Evolutionary conservation across 169 alveolate genomes (phyloP).

Genomic region (Babesia ovis): DNA sequence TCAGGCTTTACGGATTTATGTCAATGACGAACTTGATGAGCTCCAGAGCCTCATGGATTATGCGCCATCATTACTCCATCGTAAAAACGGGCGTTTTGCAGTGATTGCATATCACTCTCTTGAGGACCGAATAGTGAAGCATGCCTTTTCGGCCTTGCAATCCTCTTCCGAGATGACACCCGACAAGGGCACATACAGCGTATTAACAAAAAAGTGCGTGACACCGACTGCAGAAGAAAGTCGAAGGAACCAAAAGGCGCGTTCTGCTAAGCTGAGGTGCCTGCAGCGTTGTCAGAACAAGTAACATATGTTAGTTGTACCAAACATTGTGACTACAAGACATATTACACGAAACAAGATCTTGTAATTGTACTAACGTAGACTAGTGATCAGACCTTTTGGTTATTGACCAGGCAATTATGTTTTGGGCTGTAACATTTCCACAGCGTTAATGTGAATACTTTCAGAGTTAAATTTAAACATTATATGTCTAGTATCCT

Average conservation of each 20-base stretch:
- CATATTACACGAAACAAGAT: too few relatives aligned
- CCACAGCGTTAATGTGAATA: too few relatives aligned
- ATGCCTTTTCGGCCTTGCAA: constrained; percentile 37
- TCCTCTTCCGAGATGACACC: constrained; percentile 7
- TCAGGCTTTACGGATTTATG: constrained; percentile 73
- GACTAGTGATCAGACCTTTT: too few relatives aligned
- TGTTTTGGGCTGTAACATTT: too few relatives aligned
- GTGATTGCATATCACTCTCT: constrained; percentile 77
- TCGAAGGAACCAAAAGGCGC: constrained; percentile 38
- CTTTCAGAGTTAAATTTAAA: too few relatives aligned
- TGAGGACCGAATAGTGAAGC: constrained; percentile 68
- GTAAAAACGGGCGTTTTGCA: constrained; percentile 59
- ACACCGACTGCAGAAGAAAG: constrained; percentile 49
- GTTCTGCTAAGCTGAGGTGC: constrained; percentile 65
- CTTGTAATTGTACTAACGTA: too few relatives aligned
- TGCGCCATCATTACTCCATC: constrained; percentile 62
- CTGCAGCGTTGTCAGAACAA: too few relatives aligned
- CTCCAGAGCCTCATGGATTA: constrained; percentile 58
- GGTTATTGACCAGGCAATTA: too few relatives aligned
- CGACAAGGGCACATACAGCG: constrained; percentile 3
- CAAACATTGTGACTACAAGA: too few relatives aligned
- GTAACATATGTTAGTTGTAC: too few relatives aligned
- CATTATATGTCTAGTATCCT: neutral
- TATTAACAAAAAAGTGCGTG: constrained; percentile 46
- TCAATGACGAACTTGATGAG: constrained; percentile 74